Evolutionary conservation across 2,329 filamentous ascomycete genomes (phyloP).

Genomic region (Trematosphaeria pertusa): DNA sequence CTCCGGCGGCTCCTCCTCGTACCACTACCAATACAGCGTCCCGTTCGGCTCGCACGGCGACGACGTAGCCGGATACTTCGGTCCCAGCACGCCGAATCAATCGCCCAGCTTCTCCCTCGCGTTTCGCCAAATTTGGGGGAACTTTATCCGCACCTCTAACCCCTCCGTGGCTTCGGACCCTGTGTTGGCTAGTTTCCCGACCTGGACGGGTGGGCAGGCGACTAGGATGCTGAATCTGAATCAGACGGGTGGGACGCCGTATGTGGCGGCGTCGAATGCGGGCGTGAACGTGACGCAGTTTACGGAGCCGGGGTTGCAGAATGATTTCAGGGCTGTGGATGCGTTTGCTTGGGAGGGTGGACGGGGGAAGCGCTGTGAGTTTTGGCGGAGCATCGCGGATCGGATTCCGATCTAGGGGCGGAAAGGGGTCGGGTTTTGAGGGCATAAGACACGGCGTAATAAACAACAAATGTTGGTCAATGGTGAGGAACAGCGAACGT

Average conservation of each 20-base stretch:
- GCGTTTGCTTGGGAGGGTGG: constrained; percentile 22
- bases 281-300: constrained; percentile 15
- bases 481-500: too few species aligned
- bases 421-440: too few species aligned
- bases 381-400: constrained; percentile 15
- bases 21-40: constrained; percentile 28
- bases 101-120: constrained; percentile 14
- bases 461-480: too few species aligned
- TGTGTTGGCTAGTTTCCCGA: background rate
- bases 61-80: constrained; percentile 15
- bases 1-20: constrained; percentile 1
- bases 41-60: constrained; percentile 13
- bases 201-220: background rate
- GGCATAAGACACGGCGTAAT: background rate
- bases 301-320: constrained; percentile 11
- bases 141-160: constrained; percentile 16
- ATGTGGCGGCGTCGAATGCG: constrained; percentile 7
- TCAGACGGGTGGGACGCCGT: constrained; percentile 22
- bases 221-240: constrained; percentile 20
- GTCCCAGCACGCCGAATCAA: constrained; percentile 8
- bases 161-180: constrained; percentile 12
- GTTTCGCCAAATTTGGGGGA: constrained; percentile 22
- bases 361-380: constrained; percentile 16
- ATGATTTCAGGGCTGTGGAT: constrained; percentile 14
- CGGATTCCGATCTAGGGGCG: background rate